Conservation (phyloP, 2,329 filamentous ascomycete species). For the Fusarium metavorans region DNA sequence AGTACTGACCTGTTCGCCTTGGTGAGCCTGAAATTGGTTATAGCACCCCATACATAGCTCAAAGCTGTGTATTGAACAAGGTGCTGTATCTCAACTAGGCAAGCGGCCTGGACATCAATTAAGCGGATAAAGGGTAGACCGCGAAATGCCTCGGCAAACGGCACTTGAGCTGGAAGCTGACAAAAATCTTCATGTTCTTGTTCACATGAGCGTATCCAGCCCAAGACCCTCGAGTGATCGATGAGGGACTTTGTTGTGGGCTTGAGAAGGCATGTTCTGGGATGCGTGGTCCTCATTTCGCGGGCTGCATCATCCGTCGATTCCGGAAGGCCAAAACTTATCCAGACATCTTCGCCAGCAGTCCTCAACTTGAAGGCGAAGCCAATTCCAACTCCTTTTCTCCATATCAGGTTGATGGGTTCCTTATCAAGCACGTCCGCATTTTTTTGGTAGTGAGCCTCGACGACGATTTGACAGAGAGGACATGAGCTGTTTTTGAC, state of each 20-base stretch:
- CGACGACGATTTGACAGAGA: not conserved
- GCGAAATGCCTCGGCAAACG: conserved; percentile 7
- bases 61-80: conserved; percentile 11
- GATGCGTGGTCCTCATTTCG: not conserved
- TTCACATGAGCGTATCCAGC: not conserved
- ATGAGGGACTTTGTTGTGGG: not conserved
- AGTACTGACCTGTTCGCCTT: conserved; percentile 1
- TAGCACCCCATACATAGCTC: conserved; percentile 26
- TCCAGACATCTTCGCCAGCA: not conserved
- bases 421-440: fast-evolving
- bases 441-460: not conserved
- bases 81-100: not conserved
- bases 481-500: not conserved
- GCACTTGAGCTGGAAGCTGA: not conserved
- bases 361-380: not conserved
- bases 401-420: fast-evolving
- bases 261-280: not conserved
- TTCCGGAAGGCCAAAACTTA: not conserved
- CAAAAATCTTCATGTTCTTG: not conserved
- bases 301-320: not conserved
- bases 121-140: conserved; percentile 6
- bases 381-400: not conserved
- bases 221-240: not conserved
- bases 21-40: conserved; percentile 14
- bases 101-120: not conserved